Base-by-base conservation (phyloP, 2,329 filamentous ascomycete species). In the Ophiostoma piceae region DNA sequence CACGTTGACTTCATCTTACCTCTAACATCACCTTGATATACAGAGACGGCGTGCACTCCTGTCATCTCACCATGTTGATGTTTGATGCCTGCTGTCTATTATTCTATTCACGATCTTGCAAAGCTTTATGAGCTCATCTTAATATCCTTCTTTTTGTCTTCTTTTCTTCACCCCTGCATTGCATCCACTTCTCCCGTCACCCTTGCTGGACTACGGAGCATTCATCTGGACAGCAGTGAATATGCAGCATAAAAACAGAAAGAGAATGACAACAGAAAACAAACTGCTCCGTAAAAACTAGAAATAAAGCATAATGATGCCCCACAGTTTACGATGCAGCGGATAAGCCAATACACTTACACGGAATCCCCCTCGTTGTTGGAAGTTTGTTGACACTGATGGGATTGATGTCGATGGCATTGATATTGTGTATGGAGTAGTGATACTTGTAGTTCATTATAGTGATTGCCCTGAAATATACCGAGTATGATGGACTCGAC, bases 311-410 rank as follows among this genome's bases (percentile, higher is more conserved):
- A 60, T n/a, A n/a, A 47, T 19, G 43, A 47, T 47, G 57, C 57
- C 26, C 57, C 57, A 62, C 57, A 62, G 26, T 62, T 29, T 32
- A 16, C 26, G 26, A 3, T 60, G 57, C 57, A 14, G 26, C 14
- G 57, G 29, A 62, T 62, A 14, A 14, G 60, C 60, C 60, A 64
- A 64, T 64, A 11, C 60, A 64, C 60, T 64, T 64, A 64, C 60
- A 64, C 60, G 60, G 32, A 37, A 37, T 64, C 19, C 43, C 43
- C 43, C 43, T 47, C 16, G 43, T 47, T 47, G 43, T 47, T 47
- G 43, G 43, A 47, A 19, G 43, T 47, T 47, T 47, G 43, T 41
- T 41, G 14, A 12, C 9, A 12, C 39, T 41, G 39, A 43, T 43
- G 26, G 26, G 26, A 29, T 2, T 29, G 26, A 29, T 29, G 14